Base-by-base conservation (phyloP, 257 asterid genomes). In the Capsicum baccatum region DNA sequence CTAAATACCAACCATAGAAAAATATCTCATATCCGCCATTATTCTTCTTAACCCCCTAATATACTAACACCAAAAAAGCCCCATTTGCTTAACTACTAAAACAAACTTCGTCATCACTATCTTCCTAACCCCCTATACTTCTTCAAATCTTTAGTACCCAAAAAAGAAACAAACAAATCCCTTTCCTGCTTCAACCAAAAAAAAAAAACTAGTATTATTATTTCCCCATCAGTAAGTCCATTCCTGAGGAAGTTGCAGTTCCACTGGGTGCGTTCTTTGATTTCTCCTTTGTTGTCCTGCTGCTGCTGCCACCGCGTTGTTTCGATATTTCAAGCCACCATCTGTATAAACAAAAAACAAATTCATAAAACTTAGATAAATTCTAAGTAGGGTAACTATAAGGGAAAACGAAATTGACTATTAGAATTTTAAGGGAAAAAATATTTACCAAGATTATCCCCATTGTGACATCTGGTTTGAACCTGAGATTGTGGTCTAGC, bases 241-340 rank as follows among this genome's bases (percentile, higher is more conserved):
- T 67, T 94, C 98, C 44, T 87, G 97, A 17, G 98, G 97, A n/a
- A 93, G 97, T 84, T 91, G 84, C 21, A 89, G 83, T 55, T 91
- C 97, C 8, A 44, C 6, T 0, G 87, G 80, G 19, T 57, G 92
- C 19, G 91, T 9, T 16, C 86, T 64, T 6, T 33, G 60, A 54
- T 62, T 76, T 33, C 81, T 83, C 79, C 89, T 85, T 83, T 85
- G 97, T 68, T 89, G 88, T 4, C 76, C 81, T 73, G 79, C 84
- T 7, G 54, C 39, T 35, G 70, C 81, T 62, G 79, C 84, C 9
- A 52, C 33, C 48, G 48, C 35, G 14, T 74, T 86, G 21, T 42
- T 89, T 9, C 87, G 57, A 47, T 83, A 84, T 17, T 63, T 82
- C 85, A 52, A 47, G 3, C 58, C 88, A 16, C 42, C 70, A 26